Base-by-base conservation (phyloP, 2,329 filamentous ascomycete genomes). In the Grosmannia serpens region DNA sequence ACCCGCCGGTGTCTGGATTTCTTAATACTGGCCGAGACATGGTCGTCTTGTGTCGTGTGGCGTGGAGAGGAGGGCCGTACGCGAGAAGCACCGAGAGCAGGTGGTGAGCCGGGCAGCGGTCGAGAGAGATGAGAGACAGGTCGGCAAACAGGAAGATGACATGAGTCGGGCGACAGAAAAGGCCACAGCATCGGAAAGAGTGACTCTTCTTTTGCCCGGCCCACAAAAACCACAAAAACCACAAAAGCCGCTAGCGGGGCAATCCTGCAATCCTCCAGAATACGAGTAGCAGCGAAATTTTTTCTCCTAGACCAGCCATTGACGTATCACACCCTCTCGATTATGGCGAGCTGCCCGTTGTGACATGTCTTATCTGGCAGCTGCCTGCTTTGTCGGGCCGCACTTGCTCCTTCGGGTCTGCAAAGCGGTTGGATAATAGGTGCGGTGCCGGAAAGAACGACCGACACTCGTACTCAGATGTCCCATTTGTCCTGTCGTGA, bases 1-100 rank as follows among this genome's bases (percentile, higher is more conserved):
- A 84, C 35, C 61, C 62, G 29, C 57, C 56, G 35, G 20, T 22
- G 15, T 17, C 55, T 1, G 58, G 20, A 33, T 64, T 64, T 44
- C 50, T 27, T 56, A 64, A 53, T 33, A 60, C 50, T 33, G 59
- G 59, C 26, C 57, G 57, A 10, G 50, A 31, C 63, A 64, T 64
- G 51, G 59, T 24, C 50, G 22, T 26, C 2, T 6, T 38, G 52
- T 53, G 49, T 51, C 17, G 15, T 17, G 26, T 13, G 15, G 7
- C 7, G 5, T 11, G 20, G 11, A 47, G 26, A 50, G 38, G 5
- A 6, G 7, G 6, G 29, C 44, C 20, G 33, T 11, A 22, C 31
- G 27, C 17, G 29, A 7, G 44, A 38, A 6, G 29, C 50, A 13
- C n/a, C 27, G 7, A 13, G 26, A n/a, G 50, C 13, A n/a, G 17